A percentile compares a stretch with the other conserved stretches of the same genome.
phyloP scores from a whole-genome alignment of 768 basidiomycete species.

The Sporobolomyces pararoseus region DNA sequence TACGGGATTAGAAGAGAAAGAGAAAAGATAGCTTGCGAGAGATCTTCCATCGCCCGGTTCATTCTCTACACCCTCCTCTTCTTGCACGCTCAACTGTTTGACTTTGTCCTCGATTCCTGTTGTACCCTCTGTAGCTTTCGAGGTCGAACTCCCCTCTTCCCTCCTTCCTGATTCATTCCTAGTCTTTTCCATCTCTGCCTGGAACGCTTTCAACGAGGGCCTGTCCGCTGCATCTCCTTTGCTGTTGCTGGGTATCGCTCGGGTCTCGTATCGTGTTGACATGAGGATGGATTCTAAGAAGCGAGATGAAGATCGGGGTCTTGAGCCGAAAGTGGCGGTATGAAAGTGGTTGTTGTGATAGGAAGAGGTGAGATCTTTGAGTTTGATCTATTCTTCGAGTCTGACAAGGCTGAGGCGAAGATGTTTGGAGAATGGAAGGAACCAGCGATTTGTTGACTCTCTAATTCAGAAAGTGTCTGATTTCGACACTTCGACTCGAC shows the following conservation, averaged over 20 bases:
- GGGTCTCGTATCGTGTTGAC: conserved; percentile 3
- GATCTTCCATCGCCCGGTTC: conserved; percentile 20
- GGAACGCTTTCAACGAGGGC: conserved; percentile 47
- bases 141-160: too few species aligned
- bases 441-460: conserved; percentile 10
- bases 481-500: background rate
- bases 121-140: conserved; percentile 43
- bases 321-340: background rate
- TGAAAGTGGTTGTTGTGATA: background rate
- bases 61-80: conserved; percentile 7
- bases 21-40: conserved; percentile 33
- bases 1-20: too few species aligned
- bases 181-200: conserved; percentile 48
- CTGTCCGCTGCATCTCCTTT: conserved; percentile 8
- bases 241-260: background rate
- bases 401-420: too few species aligned
- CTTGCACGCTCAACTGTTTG: conserved; percentile 31
- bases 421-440: background rate
- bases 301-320: background rate
- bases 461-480: too few species aligned
- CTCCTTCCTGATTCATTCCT: conserved; percentile 41
- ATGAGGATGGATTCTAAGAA: background rate
- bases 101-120: conserved; percentile 47
- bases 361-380: too few species aligned
- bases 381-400: too few species aligned